phyloP scores from a whole-genome alignment of 2,329 filamentous ascomycete species.

The Arthrobotrys entomopaga region DNA sequence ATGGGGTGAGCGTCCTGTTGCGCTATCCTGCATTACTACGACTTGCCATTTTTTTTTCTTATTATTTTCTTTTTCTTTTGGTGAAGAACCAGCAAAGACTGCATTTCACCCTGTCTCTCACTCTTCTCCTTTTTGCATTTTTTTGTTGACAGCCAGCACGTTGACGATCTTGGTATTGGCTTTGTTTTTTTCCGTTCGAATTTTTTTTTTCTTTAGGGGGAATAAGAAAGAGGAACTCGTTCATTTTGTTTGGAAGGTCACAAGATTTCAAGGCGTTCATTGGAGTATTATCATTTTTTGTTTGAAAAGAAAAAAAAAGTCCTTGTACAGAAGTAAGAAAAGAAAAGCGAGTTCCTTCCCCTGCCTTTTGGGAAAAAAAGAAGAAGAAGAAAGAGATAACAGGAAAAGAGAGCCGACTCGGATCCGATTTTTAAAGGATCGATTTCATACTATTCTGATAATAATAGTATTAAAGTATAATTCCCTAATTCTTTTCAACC shows the following conservation, averaged over 20 bases:
- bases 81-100: slow-evolving; percentile 26
- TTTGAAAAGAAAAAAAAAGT: slow-evolving; percentile 12
- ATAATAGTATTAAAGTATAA: slow-evolving; percentile 29
- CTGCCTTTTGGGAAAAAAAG: slow-evolving; percentile 14
- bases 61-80: slow-evolving; percentile 12
- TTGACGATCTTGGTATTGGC: slow-evolving; percentile 9
- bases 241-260: slow-evolving; percentile 49
- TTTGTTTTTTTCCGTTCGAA: slow-evolving; percentile 4
- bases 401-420: slow-evolving; percentile 6
- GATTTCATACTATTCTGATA: neutral
- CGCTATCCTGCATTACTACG: slow-evolving; percentile 33
- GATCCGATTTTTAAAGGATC: neutral
- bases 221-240: slow-evolving; percentile 45
- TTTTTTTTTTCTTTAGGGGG: slow-evolving; percentile 16
- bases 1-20: slow-evolving; percentile 12
- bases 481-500: slow-evolving; percentile 3
- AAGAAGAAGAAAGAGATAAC: slow-evolving; percentile 7
- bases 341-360: slow-evolving; percentile 33
- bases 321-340: slow-evolving; percentile 26
- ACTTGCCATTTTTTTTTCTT: slow-evolving; percentile 32
- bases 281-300: slow-evolving; percentile 31
- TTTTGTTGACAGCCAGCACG: slow-evolving; percentile 12
- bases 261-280: slow-evolving; percentile 45
- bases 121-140: slow-evolving; percentile 25
- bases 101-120: slow-evolving; percentile 25